Evolutionary conservation across 2,329 filamentous ascomycete species (phyloP), one percentile per base, ranked within the genome.

Genomic region (Knoxdaviesia capensis): DNA sequence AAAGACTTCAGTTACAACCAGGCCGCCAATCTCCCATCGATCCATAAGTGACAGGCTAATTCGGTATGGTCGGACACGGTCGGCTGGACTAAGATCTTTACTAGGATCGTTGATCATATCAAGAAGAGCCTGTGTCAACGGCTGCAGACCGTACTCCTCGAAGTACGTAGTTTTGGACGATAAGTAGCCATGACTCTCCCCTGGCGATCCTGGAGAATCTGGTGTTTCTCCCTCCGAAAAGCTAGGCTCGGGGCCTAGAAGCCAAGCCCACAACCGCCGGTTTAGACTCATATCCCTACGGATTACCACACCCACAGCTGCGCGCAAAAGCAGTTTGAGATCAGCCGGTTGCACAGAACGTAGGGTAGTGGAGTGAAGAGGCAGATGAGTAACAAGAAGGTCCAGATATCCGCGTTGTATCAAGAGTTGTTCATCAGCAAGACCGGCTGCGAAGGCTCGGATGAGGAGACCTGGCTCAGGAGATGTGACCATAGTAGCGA

Each of bases 41-140:
- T 98, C 90, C 90, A 98, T 96, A 41, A 98, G 65, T 10, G 92
- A 94, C 3, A 96, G 69, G 52, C 86, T 92, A 47, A 96, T 84
- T 44, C 87, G 77, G 54, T 93, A 94, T 0, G 90, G 88, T 35
- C 77, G 77, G 20, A 86, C 84, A 54, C 77, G 71, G 52, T 92
- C 84, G 0, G 69, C 58, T 10, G 42, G 28, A 7, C 41, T 43
- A 10, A 46, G 20, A 30, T 46, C 36, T 11, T 33, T 30, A 37
- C 38, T 37, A 1, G 80, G 70, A 11, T 66, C 61, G 39, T 71
- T 68, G 46, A 96, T 79, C 76, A 93, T 81, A 39, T 73, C 70
- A 10, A 92, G 63, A 7, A 96, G 65, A 20, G 85, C 82, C 37
- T 69, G 70, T 5, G 78, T 80, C 36, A 98, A 62, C 1, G 83